Evolutionary conservation across 208 protist genomes (phyloP), one percentile per base, ranked within the genome.

Genomic region (Acanthamoeba lenticulata): DNA sequence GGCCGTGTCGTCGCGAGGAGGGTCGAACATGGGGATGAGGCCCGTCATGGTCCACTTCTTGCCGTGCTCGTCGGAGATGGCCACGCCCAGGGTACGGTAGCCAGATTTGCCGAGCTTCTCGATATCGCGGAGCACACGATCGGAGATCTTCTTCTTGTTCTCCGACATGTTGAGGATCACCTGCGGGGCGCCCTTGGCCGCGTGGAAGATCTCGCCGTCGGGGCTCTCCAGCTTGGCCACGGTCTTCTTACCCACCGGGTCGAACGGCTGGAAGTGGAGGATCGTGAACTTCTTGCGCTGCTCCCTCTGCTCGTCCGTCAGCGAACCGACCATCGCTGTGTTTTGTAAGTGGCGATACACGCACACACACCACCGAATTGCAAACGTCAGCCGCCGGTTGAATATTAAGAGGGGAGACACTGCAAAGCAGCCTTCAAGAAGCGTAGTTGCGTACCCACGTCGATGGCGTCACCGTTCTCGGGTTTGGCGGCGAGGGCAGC

Each of bases 1-100:
- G 89, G 97, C 97, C 32, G 98, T 98, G 92, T 99, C 98, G 44
- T 97, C 97, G 55, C 98, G 97, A 49, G 98, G 98, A 19, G 98
- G 98, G 95, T 99, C 98, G 62, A 98, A 97, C 55, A 99, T 97
- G 38, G 98, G 98, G 93, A 99, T 96, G 55, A 99, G 97, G 85
- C 98, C 98, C n/a, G 95, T 94, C 95, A 98, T 97, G 94, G 97
- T 95, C 98, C 98, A 98, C 6, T 32, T 62, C 74, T 85, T 85
- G 42, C 27, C 40, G 4, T 62, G 45, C 44, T 74, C 27, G 42
- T 93, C 67, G 6, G 60, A 6, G 4, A 55, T 32, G 45, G 93
- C 93, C 3, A 94, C 93, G 40, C 90, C 69, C 7, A 92, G 24
- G 0, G 62, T 93, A 0, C 89, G 89, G 27, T 83, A 93, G 38